These are phyloP conservation scores for Chlorella sp. DNA, from an alignment of 139 green algal species.

Conservation along the genomic window DNA sequence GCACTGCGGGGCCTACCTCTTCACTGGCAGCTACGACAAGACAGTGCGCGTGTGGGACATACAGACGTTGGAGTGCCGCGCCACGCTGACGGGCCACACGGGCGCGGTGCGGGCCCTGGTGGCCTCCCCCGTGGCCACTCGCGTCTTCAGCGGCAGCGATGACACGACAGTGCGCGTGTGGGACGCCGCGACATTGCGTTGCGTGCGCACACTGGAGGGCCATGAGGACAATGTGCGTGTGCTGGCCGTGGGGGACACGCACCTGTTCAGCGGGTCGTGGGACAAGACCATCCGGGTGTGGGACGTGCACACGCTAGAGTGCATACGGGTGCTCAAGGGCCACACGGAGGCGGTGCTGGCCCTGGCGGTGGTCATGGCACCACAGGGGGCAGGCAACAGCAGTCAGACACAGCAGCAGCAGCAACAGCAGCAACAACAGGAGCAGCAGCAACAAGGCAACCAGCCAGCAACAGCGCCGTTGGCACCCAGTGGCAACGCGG, in stretches of 20 bases:
- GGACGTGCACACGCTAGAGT: constrained; percentile 66
- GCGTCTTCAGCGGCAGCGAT: constrained; percentile 83
- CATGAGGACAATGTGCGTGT: constrained; percentile 94
- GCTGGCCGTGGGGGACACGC: constrained; percentile 60
- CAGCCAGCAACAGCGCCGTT: no score
- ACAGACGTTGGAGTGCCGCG: constrained; percentile 43
- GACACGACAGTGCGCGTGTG: constrained; percentile 88
- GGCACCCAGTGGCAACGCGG: no score
- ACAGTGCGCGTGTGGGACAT: constrained; percentile 85
- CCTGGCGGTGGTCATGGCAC: constrained; percentile 72
- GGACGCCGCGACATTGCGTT: constrained; percentile 70
- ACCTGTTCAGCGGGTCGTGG: constrained; percentile 87
- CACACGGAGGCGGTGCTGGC: constrained; percentile 91
- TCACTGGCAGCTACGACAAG: constrained; percentile 85
- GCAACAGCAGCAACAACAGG: no score
- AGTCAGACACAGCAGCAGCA: background rate
- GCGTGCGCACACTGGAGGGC: constrained; percentile 74
- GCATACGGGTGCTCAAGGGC: constrained; percentile 74
- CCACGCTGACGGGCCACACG: constrained; percentile 61
- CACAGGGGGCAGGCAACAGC: no score
- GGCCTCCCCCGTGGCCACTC: constrained; percentile 44
- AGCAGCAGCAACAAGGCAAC: constrained; percentile 1
- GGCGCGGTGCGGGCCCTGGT: constrained; percentile 79
- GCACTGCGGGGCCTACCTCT: constrained; percentile 61
- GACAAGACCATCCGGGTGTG: constrained; percentile 91